A percentile compares a stretch with the other conserved stretches of the same genome.
These are phyloP conservation scores for Berkeleyomyces rouxiae DNA, from an alignment of 2,329 filamentous ascomycete genomes.

Conservation along the genomic window DNA sequence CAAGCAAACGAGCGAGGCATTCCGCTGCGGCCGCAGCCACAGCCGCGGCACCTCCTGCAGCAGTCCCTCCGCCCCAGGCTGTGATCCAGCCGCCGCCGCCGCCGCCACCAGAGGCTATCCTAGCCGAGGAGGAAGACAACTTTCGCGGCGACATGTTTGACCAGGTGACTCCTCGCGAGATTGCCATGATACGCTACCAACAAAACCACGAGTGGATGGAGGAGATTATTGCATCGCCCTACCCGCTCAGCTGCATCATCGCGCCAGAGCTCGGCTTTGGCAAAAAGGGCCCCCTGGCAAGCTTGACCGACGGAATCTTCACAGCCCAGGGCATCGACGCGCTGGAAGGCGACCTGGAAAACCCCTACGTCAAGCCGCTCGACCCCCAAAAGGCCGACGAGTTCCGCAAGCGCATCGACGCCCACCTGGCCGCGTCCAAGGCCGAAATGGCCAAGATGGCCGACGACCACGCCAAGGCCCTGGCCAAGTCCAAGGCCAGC, in stretches of 20 bases:
- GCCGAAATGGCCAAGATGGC: conserved; percentile 77
- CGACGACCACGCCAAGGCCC: conserved; percentile 55
- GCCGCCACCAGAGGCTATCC: conserved; percentile 28
- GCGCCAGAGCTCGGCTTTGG: conserved; percentile 79
- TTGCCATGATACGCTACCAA: conserved; percentile 72
- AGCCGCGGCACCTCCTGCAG: conserved; percentile 17
- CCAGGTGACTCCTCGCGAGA: conserved; percentile 71
- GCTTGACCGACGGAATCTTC: conserved; percentile 72
- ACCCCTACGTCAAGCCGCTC: conserved; percentile 47
- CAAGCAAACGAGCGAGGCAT: conserved; percentile 38
- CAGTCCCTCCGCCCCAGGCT: conserved; percentile 14
- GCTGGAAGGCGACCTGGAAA: conserved; percentile 29
- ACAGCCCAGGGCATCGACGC: conserved; percentile 42
- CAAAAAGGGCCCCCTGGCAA: conserved; percentile 63
- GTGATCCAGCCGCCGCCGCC: conserved; percentile 16
- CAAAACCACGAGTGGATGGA: conserved; percentile 99
- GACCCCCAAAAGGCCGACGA: conserved; percentile 64
- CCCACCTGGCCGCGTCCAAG: conserved; percentile 55
- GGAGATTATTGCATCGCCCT: conserved; percentile 82
- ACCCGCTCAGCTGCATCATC: conserved; percentile 67
- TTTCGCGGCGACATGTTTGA: conserved; percentile 81
- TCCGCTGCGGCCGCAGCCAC: conserved; percentile 25
- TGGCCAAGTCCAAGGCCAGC: conserved; percentile 57
- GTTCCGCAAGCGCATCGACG: conserved; percentile 62
- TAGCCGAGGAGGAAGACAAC: conserved; percentile 83